These are phyloP conservation scores for Metarhizium robertsii DNA, from an alignment of 2,329 filamentous ascomycete species.

Conservation along the genomic window DNA sequence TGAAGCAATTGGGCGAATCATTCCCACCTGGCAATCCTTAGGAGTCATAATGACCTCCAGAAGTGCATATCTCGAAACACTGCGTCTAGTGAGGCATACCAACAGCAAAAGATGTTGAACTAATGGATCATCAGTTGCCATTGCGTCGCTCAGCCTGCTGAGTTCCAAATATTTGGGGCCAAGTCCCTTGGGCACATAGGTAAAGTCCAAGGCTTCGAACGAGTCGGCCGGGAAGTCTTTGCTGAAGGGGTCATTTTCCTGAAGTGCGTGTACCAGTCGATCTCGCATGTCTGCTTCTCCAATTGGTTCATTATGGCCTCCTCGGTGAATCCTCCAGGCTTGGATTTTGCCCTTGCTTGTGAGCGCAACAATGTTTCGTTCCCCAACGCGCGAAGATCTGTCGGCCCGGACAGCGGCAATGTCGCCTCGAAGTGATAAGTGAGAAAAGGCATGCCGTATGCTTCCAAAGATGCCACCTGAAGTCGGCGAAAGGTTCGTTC, in stretches of 20 bases:
- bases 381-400: constrained; percentile 61
- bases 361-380: constrained; percentile 73
- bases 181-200: constrained; percentile 50
- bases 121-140: constrained; percentile 39
- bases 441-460: constrained; percentile 65
- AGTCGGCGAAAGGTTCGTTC: constrained; percentile 45
- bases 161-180: constrained; percentile 40
- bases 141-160: constrained; percentile 40
- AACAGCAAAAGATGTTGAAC: constrained; percentile 54
- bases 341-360: constrained; percentile 72
- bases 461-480: constrained; percentile 68
- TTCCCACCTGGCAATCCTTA: constrained; percentile 46
- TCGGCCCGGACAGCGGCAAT: constrained; percentile 74
- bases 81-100: constrained; percentile 43
- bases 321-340: constrained; percentile 82
- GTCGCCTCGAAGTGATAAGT: constrained; percentile 62
- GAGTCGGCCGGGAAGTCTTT: constrained; percentile 44
- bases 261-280: constrained; percentile 52
- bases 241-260: constrained; percentile 39
- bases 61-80: constrained; percentile 57
- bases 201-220: constrained; percentile 72
- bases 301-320: constrained; percentile 69
- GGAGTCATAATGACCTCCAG: constrained; percentile 59
- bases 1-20: constrained; percentile 58
- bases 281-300: constrained; percentile 63